Evolutionary conservation across 2,329 filamentous ascomycete genomes (phyloP).

Genomic region (Niveomyces coronatus): DNA sequence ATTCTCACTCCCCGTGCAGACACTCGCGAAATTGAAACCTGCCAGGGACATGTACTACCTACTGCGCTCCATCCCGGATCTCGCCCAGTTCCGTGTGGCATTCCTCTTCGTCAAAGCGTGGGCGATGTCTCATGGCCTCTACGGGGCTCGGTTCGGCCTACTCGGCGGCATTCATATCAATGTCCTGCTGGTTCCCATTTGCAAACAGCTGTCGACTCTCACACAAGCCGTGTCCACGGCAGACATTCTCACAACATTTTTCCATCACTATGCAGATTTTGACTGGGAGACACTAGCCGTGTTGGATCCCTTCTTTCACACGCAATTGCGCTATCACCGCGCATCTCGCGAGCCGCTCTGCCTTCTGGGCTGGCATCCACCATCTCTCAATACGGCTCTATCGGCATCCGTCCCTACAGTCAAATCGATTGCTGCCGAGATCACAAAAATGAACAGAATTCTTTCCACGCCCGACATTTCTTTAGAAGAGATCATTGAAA

Average conservation of each 20-base stretch:
- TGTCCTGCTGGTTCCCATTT: constrained; percentile 48
- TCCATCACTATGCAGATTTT: constrained; percentile 50
- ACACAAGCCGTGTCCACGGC: constrained; percentile 29
- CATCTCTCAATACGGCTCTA: constrained; percentile 48
- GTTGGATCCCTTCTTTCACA: constrained; percentile 51
- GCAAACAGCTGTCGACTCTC: constrained; percentile 39
- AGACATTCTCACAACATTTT: constrained; percentile 49
- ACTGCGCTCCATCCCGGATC: constrained; percentile 47
- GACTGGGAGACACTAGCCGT: constrained; percentile 46
- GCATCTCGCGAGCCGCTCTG: constrained; percentile 50
- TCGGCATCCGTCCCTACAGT: constrained; percentile 44
- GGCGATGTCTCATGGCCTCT: constrained; percentile 52
- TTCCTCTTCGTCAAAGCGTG: constrained; percentile 52
- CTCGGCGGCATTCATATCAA: constrained; percentile 56
- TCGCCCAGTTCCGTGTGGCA: constrained; percentile 45
- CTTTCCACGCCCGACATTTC: constrained; percentile 25
- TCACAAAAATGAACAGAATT: constrained; percentile 33
- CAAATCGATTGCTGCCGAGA: constrained; percentile 38
- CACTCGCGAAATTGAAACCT: constrained; percentile 53
- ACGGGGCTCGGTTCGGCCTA: constrained; percentile 54
- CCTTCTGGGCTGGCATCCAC: constrained; percentile 51
- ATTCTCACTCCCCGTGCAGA: constrained; percentile 45
- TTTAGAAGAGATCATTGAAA: constrained; percentile 36
- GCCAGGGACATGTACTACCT: constrained; percentile 53
- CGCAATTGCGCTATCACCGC: constrained; percentile 39